Base-by-base conservation (phyloP, 208 protist species). In the Trichomonas vaginalis region DNA sequence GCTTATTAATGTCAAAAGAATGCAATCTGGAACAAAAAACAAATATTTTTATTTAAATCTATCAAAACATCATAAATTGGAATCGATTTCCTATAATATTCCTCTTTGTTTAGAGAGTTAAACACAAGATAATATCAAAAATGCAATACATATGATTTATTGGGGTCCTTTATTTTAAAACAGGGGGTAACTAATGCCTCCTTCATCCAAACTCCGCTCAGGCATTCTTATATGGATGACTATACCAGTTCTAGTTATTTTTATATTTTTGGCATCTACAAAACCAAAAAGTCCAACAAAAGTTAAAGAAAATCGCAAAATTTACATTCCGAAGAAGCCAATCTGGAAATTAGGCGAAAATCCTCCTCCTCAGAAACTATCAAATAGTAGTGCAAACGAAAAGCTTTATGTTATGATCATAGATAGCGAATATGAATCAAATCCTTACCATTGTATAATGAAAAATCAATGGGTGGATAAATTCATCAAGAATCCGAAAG, bases 391-490 rank as follows among this genome's bases (percentile, higher is more conserved):
- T n/a, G 12, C 32, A 88, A n/a, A 6, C 0, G 39, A 88, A 32
- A 47, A 35, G 39, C 27, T 92, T 21, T 92, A 92, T 47, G 45
- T 92, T 6, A 51, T 51, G 45, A 47, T 92, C 23, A 15, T 92
- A 39, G 86, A 92, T 51, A 51, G 21, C 35, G 86, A 92, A 92
- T 51, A 51, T 47, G n/a, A 48, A 51, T 27, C 86, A 17, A 35
- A 92, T 6, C 45, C 86, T 39, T 47, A 45, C 51, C 86, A 92
- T 39, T 92, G 86, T 32, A 35, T 92, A 39, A 92, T 92, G 45
- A 92, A 92, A 92, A 92, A 92, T 21, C 86, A 92, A 92, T 92
- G 86, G 86, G 42, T 92, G 17, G 86, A 92, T 48, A 0, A 46
- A 92, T n/a, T 92, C 17, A 35, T 45, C 39, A 0, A 92, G 46